These are phyloP conservation scores for Microthyrium microscopicum DNA, from an alignment of 2,329 filamentous ascomycete species.

Conservation along the genomic window DNA sequence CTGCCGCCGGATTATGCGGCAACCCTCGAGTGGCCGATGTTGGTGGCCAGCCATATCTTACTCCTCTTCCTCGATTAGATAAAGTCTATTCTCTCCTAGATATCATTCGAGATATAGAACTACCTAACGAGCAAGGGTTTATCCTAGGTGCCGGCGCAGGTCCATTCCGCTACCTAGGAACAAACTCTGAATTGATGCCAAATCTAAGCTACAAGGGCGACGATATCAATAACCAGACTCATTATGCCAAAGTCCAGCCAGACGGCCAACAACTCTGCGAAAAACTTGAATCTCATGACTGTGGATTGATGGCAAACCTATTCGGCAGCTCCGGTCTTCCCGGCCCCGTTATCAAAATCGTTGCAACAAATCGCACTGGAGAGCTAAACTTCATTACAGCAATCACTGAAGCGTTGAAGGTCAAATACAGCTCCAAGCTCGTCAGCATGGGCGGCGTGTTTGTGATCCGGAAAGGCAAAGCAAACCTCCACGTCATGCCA, in stretches of 20 bases:
- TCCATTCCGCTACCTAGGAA: background rate
- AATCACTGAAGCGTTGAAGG: background rate
- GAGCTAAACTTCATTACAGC: no score
- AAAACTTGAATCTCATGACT: no score
- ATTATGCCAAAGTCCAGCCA: background rate
- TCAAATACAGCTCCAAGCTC: background rate
- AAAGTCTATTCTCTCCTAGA: background rate
- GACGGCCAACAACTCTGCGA: no score
- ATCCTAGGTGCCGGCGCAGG: background rate
- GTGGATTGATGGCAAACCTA: no score
- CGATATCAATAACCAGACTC: background rate
- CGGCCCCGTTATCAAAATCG: background rate
- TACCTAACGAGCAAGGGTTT: background rate
- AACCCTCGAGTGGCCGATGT: background rate
- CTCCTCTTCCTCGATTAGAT: background rate
- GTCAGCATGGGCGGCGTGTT: background rate
- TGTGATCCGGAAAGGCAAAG: background rate
- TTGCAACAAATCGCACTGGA: background rate
- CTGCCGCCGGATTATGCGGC: background rate
- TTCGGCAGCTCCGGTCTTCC: background rate
- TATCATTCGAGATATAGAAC: background rate
- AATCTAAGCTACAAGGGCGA: background rate
- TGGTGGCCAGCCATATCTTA: background rate
- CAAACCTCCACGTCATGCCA: background rate
- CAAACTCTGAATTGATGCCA: background rate